These are phyloP conservation scores for Aspergillus aculeatinus DNA, from an alignment of 2,329 filamentous ascomycete species.

Conservation along the genomic window DNA sequence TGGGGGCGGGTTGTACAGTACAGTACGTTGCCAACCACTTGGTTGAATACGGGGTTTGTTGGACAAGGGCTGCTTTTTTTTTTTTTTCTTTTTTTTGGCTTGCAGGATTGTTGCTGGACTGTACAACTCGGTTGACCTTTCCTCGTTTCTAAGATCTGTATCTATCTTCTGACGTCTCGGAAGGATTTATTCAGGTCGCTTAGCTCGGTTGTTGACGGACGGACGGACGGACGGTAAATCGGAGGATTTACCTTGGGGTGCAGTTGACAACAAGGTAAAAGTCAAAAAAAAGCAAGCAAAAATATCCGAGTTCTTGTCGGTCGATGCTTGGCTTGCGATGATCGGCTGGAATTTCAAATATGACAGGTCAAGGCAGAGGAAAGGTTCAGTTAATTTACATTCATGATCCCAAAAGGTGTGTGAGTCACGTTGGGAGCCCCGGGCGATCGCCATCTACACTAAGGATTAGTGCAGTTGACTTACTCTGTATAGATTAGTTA, in stretches of 20 bases:
- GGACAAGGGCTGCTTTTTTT: neutral
- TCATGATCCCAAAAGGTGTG: neutral
- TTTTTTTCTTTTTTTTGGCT: no score
- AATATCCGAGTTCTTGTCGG: neutral
- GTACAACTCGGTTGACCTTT: no score
- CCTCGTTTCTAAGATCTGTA: no score
- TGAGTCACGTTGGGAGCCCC: neutral
- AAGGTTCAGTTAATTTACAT: no score
- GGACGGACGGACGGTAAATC: neutral
- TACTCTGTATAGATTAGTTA: no score
- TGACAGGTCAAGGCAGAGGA: neutral
- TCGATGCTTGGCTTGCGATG: neutral
- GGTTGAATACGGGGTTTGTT: neutral
- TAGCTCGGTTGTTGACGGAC: neutral
- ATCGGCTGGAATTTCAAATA: neutral
- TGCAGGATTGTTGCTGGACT: no score
- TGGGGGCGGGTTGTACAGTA: neutral
- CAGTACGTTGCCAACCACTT: neutral
- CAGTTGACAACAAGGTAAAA: neutral
- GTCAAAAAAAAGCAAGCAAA: neutral
- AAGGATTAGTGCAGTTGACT: neutral
- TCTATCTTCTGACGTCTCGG: no score
- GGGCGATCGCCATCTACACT: neutral
- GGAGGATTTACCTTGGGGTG: neutral
- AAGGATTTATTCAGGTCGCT: neutral